A percentile compares a stretch with the other conserved stretches of the same genome.
Evolutionary conservation across 352 stramenopile species (phyloP).

Genomic region (Phytopythium montanum): DNA sequence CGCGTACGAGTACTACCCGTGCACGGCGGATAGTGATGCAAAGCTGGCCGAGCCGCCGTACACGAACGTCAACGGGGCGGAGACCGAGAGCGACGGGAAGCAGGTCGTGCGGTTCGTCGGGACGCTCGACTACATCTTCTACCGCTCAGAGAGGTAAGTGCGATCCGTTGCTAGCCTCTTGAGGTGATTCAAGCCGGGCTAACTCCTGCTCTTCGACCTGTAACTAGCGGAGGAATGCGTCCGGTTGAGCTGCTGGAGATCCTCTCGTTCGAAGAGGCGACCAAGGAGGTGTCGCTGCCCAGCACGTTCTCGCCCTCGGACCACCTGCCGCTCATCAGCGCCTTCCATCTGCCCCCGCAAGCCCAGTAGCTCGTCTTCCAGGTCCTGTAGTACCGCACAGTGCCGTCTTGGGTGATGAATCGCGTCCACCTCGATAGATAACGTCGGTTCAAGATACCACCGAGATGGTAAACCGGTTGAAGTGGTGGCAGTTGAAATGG

Average conservation of each 20-base stretch:
- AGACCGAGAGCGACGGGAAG: constrained; percentile 21
- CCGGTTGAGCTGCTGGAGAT: constrained; percentile 63
- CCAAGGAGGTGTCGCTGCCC: constrained; percentile 52
- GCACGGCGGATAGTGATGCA: constrained; percentile 3
- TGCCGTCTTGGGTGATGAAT: no score
- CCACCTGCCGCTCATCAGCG: constrained; percentile 67
- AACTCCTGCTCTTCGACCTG: not conserved
- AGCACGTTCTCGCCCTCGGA: constrained; percentile 71
- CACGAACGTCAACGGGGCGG: constrained; percentile 70
- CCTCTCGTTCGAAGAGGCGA: constrained; percentile 60
- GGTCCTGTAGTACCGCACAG: no score
- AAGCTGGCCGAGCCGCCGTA: constrained; percentile 49
- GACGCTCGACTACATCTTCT: constrained; percentile 85
- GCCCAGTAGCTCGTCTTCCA: not conserved
- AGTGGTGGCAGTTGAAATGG: no score
- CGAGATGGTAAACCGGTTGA: no score
- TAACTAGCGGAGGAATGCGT: constrained; percentile 18
- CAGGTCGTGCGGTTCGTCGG: constrained; percentile 62
- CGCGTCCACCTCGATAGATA: no score
- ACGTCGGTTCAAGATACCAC: no score
- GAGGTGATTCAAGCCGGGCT: constrained; percentile 2
- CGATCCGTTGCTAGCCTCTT: not conserved
- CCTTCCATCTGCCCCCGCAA: constrained; percentile 33
- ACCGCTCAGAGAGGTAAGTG: constrained; percentile 44
- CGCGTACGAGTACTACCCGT: constrained; percentile 50